Percentiles rank a stretch among this genome's conserved stretches.
Conservation (phyloP, 169 alveolate genomes). For the Plasmodium yoelii region DNA sequence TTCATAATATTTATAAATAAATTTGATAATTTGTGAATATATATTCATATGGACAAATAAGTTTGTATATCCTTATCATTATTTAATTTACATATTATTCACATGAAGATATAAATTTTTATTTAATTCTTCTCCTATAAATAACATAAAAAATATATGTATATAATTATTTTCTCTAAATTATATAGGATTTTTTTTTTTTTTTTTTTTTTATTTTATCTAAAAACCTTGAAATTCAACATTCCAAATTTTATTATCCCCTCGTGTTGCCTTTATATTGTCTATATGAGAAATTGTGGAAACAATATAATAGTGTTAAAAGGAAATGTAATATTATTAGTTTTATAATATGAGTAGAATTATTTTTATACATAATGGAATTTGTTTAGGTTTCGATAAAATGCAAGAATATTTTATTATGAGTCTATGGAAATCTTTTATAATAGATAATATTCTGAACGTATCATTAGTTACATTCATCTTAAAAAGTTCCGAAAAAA, state of each 20-base stretch:
- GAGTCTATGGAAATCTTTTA: conserved; percentile 69
- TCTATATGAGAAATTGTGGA: conserved; percentile 8
- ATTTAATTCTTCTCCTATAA: conserved; percentile 30
- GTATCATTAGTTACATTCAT: conserved; percentile 59
- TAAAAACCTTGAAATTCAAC: conserved; percentile 71
- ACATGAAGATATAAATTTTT: conserved; percentile 72
- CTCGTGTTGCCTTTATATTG: conserved; percentile 62
- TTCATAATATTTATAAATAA: conserved; percentile 1
- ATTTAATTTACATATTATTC: conserved; percentile 40
- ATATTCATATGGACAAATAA: background rate
- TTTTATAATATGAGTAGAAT: background rate
- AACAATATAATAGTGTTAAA: conserved; percentile 6
- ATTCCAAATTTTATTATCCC: conserved; percentile 57
- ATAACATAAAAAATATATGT: background rate
- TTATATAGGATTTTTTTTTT: background rate
- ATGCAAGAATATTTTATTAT: conserved; percentile 59
- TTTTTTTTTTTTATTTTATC: background rate
- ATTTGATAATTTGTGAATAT: conserved; percentile 10
- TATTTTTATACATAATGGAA: conserved; percentile 54
- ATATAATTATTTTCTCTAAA: background rate
- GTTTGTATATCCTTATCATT: background rate
- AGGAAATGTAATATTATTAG: background rate
- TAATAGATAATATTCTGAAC: conserved; percentile 57
- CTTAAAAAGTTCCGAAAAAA: conserved; percentile 8
- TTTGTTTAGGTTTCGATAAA: conserved; percentile 12